A percentile compares a stretch with the other conserved stretches of the same genome.
These are phyloP conservation scores for Trichoderma semiorbis DNA, from an alignment of 2,329 filamentous ascomycete genomes.

Conservation along the genomic window DNA sequence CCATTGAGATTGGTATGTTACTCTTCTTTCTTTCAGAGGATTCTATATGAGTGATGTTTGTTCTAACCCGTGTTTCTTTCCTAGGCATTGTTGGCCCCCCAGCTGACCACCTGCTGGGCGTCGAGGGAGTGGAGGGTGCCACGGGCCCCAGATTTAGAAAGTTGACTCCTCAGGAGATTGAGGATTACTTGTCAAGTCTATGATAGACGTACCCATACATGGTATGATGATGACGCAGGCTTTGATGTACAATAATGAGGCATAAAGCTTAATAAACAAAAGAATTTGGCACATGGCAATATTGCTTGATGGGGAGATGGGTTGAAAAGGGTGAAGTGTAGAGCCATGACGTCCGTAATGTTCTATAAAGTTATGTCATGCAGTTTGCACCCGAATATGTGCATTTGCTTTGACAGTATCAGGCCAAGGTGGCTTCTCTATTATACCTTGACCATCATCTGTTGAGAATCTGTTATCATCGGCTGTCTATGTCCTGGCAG, in stretches of 20 bases:
- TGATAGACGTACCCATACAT: slow-evolving; percentile 44
- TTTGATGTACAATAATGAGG: slow-evolving; percentile 18
- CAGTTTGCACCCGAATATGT: background rate
- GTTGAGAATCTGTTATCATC: background rate
- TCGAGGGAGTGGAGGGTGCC: slow-evolving; percentile 82
- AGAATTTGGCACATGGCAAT: background rate
- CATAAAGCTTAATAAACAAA: slow-evolving; percentile 18
- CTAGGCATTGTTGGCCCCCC: slow-evolving; percentile 91
- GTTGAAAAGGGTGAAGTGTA: background rate
- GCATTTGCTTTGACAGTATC: background rate
- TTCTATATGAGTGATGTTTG: background rate
- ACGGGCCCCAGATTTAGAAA: slow-evolving; percentile 87
- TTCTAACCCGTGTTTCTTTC: slow-evolving; percentile 27
- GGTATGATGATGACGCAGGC: slow-evolving; percentile 9
- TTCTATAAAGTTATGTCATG: background rate
- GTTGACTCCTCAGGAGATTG: slow-evolving; percentile 95
- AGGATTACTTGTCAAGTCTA: slow-evolving; percentile 98
- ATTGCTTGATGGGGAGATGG: background rate
- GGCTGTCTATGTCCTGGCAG: slow-evolving; percentile 22
- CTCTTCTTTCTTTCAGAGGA: background rate
- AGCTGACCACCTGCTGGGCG: slow-evolving; percentile 86
- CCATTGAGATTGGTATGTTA: slow-evolving; percentile 86
- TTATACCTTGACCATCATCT: too few species aligned
- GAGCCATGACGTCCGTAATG: background rate
- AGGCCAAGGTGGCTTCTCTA: background rate